phyloP scores from a whole-genome alignment of 768 basidiomycete genomes.

The Naematelia aurantialba region DNA sequence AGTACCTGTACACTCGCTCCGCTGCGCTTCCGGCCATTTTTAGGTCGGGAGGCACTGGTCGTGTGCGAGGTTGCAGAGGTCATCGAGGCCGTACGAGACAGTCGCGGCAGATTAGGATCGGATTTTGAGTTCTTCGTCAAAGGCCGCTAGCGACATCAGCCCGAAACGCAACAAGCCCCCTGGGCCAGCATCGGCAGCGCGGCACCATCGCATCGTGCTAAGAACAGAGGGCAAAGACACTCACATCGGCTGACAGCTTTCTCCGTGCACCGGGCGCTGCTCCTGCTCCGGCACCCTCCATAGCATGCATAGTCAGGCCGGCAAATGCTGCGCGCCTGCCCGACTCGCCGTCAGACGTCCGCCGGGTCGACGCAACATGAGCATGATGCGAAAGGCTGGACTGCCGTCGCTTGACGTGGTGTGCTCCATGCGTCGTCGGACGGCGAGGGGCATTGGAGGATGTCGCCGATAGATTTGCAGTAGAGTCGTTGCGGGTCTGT shows the following conservation, averaged over 20 bases:
- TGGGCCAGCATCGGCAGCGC: no score
- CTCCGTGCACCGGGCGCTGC: slow-evolving; percentile 18
- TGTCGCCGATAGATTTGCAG: not conserved
- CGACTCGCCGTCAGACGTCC: slow-evolving; percentile 28
- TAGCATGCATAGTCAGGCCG: slow-evolving; percentile 35
- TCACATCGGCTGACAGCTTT: slow-evolving; percentile 28
- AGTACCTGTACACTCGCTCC: slow-evolving; percentile 16
- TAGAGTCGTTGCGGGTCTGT: not conserved
- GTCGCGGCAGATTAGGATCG: slow-evolving; percentile 33
- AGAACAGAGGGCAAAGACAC: slow-evolving; percentile 4
- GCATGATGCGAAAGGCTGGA: slow-evolving; percentile 5
- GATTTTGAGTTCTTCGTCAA: slow-evolving; percentile 30
- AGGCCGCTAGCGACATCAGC: slow-evolving; percentile 26
- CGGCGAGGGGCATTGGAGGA: not conserved
- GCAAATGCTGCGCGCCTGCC: slow-evolving; percentile 32
- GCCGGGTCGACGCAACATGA: slow-evolving; percentile 20
- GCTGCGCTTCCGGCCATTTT: slow-evolving; percentile 16
- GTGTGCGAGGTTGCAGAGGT: slow-evolving; percentile 24
- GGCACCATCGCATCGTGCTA: no score
- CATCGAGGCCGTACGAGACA: slow-evolving; percentile 33
- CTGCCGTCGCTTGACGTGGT: not conserved
- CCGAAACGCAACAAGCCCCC: no score
- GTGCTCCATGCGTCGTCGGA: not conserved
- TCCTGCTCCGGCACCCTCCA: slow-evolving; percentile 14
- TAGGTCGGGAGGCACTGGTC: slow-evolving; percentile 15